Percentiles rank a stretch among this genome's conserved stretches.
Conservation (phyloP, 805 yeast species). For the Sugiyamaella americana region DNA sequence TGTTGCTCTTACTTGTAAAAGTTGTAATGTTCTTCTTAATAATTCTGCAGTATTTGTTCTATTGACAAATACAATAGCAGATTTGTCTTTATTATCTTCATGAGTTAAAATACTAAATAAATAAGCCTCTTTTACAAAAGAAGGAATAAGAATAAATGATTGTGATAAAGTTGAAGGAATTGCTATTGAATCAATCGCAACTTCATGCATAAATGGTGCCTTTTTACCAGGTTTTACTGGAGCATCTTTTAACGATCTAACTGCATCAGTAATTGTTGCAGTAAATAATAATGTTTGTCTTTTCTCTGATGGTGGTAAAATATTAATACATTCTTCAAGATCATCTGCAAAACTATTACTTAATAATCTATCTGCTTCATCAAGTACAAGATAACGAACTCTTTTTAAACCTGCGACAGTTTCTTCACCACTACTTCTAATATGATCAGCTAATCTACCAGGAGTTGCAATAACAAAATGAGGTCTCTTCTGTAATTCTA, state of each 20-base stretch:
- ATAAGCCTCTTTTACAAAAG: conserved; percentile 85
- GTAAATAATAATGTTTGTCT: conserved; percentile 91
- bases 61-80: conserved; percentile 86
- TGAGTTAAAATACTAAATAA: conserved; percentile 60
- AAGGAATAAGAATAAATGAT: conserved; percentile 70
- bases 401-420: conserved; percentile 72
- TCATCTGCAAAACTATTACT: conserved; percentile 80
- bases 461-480: conserved; percentile 97
- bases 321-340: conserved; percentile 61
- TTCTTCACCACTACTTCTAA: conserved; percentile 81
- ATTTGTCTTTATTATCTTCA: conserved; percentile 55
- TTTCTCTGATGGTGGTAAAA: conserved; percentile 61
- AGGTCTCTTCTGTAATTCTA: conserved; percentile 74
- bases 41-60: conserved; percentile 87
- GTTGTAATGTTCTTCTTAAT: conserved; percentile 66
- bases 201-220: conserved; percentile 67
- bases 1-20: conserved; percentile 73
- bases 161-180: conserved; percentile 68
- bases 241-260: conserved; percentile 65
- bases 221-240: conserved; percentile 50
- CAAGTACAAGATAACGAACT: conserved; percentile 76
- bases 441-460: conserved; percentile 91
- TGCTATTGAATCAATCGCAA: conserved; percentile 63
- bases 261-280: conserved; percentile 93
- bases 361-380: conserved; percentile 91